Evolutionary conservation across 192 early-diverging fungal genomes (phyloP), one percentile per base, ranked within the genome.

Genomic region (Backusella luteola): DNA sequence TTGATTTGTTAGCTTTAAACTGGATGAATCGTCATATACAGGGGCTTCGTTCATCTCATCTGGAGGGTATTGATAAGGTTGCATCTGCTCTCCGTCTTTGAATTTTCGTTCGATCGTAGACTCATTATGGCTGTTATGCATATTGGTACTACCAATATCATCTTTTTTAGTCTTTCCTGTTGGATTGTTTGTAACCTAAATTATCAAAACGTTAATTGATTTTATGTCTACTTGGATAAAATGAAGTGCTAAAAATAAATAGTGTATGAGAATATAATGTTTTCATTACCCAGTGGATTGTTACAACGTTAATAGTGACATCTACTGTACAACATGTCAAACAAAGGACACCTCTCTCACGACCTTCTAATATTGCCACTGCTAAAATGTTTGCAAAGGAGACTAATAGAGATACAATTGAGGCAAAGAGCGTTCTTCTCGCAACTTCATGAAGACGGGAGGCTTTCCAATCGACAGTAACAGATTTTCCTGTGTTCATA

Each of bases 271-370:
- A 59, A 59, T 26, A 12, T 59, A 3, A 3, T 59, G 1, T 4
- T 59, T 59, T 23, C n/a, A n/a, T 66, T 63, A 85, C 86, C 86
- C 86, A 87, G 71, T 85, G 84, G 14, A 87, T 73, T 4, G 78
- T 79, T 15, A 75, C 75, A 15, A 82, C 78, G 34, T 85, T 87
- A 9, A 87, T 71, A 0, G 84, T 85, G 19, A 87, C 86, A 73
- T 87, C 86, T 26, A 87, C 74, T 11, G 79, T 81, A 63, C 86
- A 87, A 12, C 80, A 84, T 11, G 84, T 81, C 19, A 87, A 68
- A 67, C 86, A 87, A 32, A 87, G 72, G 9, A 85, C 53, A 63
- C 86, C 86, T 41, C 81, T 80, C 44, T 87, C 84, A 8, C 77
- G 53, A 4, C 86, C 86, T 44, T 80, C 36, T 63, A 83, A 80